Evolutionary conservation across 2,329 filamentous ascomycete genomes (phyloP).

Genomic region (Apiospora phragmitis): DNA sequence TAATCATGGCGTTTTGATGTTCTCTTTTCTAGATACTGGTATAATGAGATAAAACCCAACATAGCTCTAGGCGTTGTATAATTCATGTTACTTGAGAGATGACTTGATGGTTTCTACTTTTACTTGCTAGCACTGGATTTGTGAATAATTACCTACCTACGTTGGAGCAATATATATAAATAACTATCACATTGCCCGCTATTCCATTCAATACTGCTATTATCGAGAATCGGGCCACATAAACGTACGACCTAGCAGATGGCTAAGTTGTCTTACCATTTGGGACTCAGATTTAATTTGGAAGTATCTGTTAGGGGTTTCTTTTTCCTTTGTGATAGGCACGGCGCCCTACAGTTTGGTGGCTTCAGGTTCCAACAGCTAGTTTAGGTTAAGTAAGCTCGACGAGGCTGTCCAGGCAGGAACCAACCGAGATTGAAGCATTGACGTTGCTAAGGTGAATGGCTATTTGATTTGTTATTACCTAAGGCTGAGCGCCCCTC

Average conservation of each 20-base stretch:
- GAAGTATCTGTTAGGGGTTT: neutral
- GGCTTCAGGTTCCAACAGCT: neutral
- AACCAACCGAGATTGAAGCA: neutral
- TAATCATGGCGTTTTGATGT: constrained; percentile 9
- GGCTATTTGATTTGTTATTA: neutral
- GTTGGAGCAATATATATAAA: neutral
- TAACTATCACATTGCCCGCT: neutral
- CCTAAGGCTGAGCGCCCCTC: constrained; percentile 5
- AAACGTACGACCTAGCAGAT: neutral
- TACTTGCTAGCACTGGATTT: too few species aligned
- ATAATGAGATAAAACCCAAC: constrained; percentile 10
- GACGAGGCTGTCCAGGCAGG: neutral
- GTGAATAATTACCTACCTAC: neutral
- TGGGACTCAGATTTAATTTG: neutral
- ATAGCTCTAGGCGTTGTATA: constrained; percentile 7
- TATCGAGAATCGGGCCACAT: neutral
- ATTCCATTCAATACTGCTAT: neutral
- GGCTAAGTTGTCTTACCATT: neutral
- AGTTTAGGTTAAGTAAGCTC: neutral
- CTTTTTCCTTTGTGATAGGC: neutral
- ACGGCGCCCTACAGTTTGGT: neutral
- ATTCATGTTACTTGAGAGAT: neutral
- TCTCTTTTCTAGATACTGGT: constrained; percentile 8
- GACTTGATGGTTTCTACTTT: neutral
- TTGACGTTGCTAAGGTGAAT: neutral